Conservation (phyloP, 306 rosid species). For the Citrullus mucosospermus region DNA sequence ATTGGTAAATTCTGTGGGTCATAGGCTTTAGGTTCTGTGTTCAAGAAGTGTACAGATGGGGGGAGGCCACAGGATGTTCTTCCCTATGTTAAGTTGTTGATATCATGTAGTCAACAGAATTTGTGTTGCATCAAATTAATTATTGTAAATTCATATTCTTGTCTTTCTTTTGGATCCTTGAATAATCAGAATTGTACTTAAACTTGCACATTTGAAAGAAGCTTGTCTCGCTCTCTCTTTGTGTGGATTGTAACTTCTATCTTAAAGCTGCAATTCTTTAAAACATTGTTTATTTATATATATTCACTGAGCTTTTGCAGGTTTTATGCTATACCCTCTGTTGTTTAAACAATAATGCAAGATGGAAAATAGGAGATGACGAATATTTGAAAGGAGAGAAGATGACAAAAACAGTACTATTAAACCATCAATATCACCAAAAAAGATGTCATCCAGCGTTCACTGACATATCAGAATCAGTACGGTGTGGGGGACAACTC, state of each 20-base stretch:
- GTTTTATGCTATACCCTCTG: background rate
- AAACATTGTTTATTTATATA: background rate
- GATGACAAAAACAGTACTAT: background rate
- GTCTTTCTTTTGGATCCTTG: background rate
- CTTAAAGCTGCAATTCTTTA: background rate
- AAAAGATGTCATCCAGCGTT: background rate
- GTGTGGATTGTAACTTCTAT: background rate
- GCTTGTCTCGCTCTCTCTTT: background rate
- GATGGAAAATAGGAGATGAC: background rate
- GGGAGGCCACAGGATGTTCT: slow-evolving; percentile 1
- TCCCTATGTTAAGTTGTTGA: slow-evolving; percentile 2
- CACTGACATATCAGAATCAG: background rate
- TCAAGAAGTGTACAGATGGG: slow-evolving; percentile 31
- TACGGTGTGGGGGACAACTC: background rate
- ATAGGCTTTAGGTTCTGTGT: slow-evolving; percentile 15
- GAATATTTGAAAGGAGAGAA: background rate
- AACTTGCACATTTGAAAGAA: background rate
- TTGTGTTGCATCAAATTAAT: slow-evolving; percentile 1
- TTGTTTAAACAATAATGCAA: background rate
- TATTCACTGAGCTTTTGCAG: background rate
- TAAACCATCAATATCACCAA: background rate
- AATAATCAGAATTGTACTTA: slow-evolving; percentile 3
- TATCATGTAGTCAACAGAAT: slow-evolving; percentile 3
- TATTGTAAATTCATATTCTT: background rate
- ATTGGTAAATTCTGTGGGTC: slow-evolving; percentile 15